Evolutionary conservation across 176 grass and related monocot genomes (phyloP).

Genomic region (Carex myosuroides): DNA sequence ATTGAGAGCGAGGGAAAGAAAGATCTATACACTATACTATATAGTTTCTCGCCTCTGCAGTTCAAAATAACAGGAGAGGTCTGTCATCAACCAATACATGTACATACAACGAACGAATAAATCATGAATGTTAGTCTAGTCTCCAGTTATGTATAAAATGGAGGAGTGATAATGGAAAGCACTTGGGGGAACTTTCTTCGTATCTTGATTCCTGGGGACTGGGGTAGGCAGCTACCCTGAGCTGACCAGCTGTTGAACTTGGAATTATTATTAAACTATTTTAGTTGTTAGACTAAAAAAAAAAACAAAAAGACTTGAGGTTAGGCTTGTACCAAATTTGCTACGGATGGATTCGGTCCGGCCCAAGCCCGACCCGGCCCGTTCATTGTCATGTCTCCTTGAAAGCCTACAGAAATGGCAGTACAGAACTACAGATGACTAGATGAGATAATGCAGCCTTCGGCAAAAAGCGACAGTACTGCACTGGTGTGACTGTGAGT

Average conservation of each 20-base stretch:
- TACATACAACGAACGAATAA: not conserved
- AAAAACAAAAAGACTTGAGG: too few relatives aligned
- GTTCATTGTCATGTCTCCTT: not conserved
- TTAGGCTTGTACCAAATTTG: not conserved
- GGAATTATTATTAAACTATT: not conserved
- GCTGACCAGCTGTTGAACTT: not conserved
- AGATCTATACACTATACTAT: not conserved
- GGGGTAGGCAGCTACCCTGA: not conserved
- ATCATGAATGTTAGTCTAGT: not conserved
- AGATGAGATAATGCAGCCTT: not conserved
- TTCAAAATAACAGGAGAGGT: not conserved
- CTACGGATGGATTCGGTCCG: not conserved
- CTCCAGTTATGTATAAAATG: not conserved
- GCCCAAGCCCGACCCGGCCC: not conserved
- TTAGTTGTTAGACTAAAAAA: too few relatives aligned
- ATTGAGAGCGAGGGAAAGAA: constrained; percentile 18
- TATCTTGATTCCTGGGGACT: not conserved
- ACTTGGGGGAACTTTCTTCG: not conserved
- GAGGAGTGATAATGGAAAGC: not conserved
- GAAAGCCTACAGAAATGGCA: not conserved
- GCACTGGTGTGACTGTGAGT: not conserved
- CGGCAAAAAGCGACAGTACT: not conserved
- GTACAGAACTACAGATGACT: not conserved
- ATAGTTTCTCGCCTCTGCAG: not conserved
- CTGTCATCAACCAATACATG: not conserved